Conservation (phyloP, 2,329 filamentous ascomycete species). For the Eutypa lata region DNA sequence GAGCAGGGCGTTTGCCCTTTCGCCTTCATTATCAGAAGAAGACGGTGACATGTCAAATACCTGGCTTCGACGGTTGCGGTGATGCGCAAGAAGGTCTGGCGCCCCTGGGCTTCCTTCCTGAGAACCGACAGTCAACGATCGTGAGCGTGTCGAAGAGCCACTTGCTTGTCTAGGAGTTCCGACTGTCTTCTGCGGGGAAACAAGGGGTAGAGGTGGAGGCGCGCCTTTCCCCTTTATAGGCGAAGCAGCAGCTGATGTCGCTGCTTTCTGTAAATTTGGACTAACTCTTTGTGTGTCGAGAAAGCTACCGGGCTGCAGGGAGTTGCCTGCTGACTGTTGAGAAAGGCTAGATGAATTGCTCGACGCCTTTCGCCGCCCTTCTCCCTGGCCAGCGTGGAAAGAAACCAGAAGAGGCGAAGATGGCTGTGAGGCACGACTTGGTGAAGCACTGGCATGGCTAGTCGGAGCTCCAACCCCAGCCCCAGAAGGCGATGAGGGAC, state of each 20-base stretch:
- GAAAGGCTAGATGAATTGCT: slow-evolving; percentile 83
- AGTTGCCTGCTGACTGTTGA: slow-evolving; percentile 64
- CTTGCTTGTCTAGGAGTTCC: slow-evolving; percentile 60
- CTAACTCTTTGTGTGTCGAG: slow-evolving; percentile 68
- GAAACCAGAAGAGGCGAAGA: slow-evolving; percentile 94
- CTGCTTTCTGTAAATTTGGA: slow-evolving; percentile 58
- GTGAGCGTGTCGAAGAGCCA: slow-evolving; percentile 64
- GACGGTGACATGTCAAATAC: slow-evolving; percentile 96
- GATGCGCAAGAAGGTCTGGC: slow-evolving; percentile 65
- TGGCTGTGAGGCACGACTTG: slow-evolving; percentile 74
- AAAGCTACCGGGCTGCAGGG: slow-evolving; percentile 67
- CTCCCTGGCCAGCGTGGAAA: slow-evolving; percentile 83
- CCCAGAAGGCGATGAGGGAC: slow-evolving; percentile 83
- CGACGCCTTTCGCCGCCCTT: slow-evolving; percentile 83
- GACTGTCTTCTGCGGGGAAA: slow-evolving; percentile 61
- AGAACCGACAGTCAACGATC: slow-evolving; percentile 90
- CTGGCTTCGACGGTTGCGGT: slow-evolving; percentile 89
- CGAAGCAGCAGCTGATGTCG: slow-evolving; percentile 51
- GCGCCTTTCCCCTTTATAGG: slow-evolving; percentile 54
- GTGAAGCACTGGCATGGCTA: slow-evolving; percentile 79
- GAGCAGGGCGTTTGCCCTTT: slow-evolving; percentile 83
- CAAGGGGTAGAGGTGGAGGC: slow-evolving; percentile 45
- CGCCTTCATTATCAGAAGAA: slow-evolving; percentile 94
- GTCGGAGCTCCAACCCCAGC: slow-evolving; percentile 28
- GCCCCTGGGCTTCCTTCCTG: slow-evolving; percentile 81